These are phyloP conservation scores for Lasiodiplodia gonubiensis DNA, from an alignment of 2,329 filamentous ascomycete genomes.

Conservation along the genomic window DNA sequence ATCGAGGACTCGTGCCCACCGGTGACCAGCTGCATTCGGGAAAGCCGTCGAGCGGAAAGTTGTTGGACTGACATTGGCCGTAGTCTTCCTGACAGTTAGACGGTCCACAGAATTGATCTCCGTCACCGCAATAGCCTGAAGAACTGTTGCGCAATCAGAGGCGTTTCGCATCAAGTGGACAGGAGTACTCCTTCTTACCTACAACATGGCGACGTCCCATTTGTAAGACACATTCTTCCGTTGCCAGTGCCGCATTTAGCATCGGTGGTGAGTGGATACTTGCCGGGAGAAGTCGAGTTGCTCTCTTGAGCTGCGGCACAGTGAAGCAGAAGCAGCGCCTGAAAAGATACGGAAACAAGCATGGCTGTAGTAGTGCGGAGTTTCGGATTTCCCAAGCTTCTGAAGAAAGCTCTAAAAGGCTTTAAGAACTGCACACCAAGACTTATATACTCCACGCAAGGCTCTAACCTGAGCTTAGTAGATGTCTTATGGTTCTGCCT, in stretches of 20 bases:
- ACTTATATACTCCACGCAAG: too few species aligned
- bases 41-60: neutral
- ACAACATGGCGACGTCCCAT: slow-evolving; percentile 5
- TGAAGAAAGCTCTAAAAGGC: too few species aligned
- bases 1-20: slow-evolving; percentile 9
- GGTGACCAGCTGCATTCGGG: slow-evolving; percentile 3
- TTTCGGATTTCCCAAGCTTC: too few species aligned
- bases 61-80: neutral
- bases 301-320: too few species aligned
- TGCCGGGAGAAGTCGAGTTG: neutral
- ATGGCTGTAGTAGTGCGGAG: too few species aligned
- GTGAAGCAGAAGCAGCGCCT: too few species aligned
- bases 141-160: neutral
- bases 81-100: neutral
- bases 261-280: neutral
- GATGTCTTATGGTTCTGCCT: too few species aligned
- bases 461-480: too few species aligned
- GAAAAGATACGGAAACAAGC: too few species aligned
- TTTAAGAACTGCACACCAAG: too few species aligned
- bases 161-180: neutral
- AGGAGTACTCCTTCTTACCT: neutral
- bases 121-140: neutral
- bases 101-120: neutral
- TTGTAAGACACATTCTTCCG: neutral
- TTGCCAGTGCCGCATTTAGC: neutral